Evolutionary conservation across 768 basidiomycete species (phyloP).

Genomic region (Baorangia bicolor): DNA sequence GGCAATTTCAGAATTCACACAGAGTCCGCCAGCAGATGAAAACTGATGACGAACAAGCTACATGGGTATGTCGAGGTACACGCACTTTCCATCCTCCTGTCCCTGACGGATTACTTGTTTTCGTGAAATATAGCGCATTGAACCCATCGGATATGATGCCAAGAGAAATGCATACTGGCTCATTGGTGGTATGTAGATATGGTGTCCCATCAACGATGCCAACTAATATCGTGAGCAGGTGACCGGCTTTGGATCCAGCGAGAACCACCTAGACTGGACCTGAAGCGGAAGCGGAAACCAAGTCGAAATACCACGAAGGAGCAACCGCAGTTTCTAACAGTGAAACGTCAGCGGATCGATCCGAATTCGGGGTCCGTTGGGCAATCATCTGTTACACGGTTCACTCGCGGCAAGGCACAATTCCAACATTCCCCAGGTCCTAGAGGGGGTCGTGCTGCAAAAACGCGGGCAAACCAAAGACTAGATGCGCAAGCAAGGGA

Average conservation of each 20-base stretch:
- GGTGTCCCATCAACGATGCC: neutral
- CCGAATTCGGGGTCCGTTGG: neutral
- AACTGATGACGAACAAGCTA: constrained; percentile 70
- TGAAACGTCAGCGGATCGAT: constrained; percentile 30
- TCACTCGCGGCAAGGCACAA: constrained; percentile 16
- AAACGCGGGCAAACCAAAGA: constrained; percentile 67
- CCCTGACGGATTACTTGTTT: neutral
- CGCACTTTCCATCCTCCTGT: neutral
- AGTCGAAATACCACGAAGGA: constrained; percentile 23
- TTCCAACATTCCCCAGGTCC: constrained; percentile 28
- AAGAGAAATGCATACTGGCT: constrained; percentile 83
- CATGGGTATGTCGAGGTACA: constrained; percentile 58
- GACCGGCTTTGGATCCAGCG: constrained; percentile 89
- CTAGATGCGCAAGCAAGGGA: constrained; percentile 69
- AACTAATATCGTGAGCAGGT: constrained; percentile 39
- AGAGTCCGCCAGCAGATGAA: constrained; percentile 73
- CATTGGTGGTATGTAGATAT: constrained; percentile 58
- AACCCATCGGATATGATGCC: constrained; percentile 82
- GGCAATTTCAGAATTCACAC: constrained; percentile 82
- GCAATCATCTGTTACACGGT: constrained; percentile 7
- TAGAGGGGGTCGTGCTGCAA: constrained; percentile 61
- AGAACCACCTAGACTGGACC: constrained; percentile 47
- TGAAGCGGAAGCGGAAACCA: constrained; percentile 44
- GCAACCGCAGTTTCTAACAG: constrained; percentile 10
- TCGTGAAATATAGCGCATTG: constrained; percentile 58